A percentile compares a stretch with the other conserved stretches of the same genome.
phyloP scores from a whole-genome alignment of 805 yeast genomes.

The Pichia sporocuriosa region DNA sequence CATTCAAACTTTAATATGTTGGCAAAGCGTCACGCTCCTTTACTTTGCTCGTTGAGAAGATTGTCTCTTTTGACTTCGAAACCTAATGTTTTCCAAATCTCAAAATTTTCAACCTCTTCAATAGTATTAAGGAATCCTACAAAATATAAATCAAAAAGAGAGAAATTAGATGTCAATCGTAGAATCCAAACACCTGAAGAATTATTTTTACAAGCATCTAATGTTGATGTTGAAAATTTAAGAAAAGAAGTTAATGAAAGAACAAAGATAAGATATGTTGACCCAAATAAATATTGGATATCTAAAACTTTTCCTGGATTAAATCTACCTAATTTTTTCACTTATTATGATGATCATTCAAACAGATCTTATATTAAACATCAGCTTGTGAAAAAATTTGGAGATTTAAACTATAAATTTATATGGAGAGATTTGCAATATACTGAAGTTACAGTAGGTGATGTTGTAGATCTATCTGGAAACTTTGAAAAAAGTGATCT shows the following conservation, averaged over 20 bases:
- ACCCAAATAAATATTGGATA: conserved; percentile 30
- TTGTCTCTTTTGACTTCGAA: background rate
- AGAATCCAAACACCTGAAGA: conserved; percentile 29
- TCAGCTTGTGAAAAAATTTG: conserved; percentile 16
- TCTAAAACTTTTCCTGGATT: conserved; percentile 8
- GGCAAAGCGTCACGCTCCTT: too few relatives aligned
- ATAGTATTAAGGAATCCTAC: conserved; percentile 3
- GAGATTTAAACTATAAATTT: conserved; percentile 11
- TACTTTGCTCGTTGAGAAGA: background rate
- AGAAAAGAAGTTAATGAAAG: conserved; percentile 18
- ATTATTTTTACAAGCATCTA: conserved; percentile 22
- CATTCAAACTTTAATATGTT: too few relatives aligned
- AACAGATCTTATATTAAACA: conserved; percentile 12
- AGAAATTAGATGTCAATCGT: background rate
- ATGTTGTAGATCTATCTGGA: conserved; percentile 48
- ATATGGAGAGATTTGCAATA: conserved; percentile 21
- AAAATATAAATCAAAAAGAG: conserved; percentile 9
- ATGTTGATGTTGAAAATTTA: conserved; percentile 24
- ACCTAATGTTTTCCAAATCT: background rate
- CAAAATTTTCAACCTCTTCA: conserved; percentile 6
- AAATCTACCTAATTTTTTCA: conserved; percentile 14
- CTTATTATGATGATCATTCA: conserved; percentile 15
- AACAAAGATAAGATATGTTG: conserved; percentile 19
- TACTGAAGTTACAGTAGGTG: conserved; percentile 44
- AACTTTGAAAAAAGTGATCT: conserved; percentile 38